Evolutionary conservation across 768 basidiomycete species (phyloP), one percentile per base, ranked within the genome.

Genomic region (Nevesoporus exiguus): DNA sequence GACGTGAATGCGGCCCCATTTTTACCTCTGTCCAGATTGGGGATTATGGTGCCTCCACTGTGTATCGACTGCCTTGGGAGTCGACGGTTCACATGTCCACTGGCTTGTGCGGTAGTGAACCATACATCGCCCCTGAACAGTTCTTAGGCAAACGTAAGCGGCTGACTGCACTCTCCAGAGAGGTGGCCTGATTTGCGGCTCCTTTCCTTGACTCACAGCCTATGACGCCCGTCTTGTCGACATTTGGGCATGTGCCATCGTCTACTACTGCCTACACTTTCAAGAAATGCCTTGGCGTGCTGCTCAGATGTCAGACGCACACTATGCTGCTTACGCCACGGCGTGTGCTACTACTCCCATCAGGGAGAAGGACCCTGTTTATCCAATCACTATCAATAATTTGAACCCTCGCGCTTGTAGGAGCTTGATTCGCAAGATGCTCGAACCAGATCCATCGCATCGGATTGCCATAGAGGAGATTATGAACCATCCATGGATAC

Each of bases 261-360:
- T 99, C 62, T 98, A 96, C 74, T 99, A 99, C 77, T 99, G 96
- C 77, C 81, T 98, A 64, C 93, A 93, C 72, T 97, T 97, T 78
- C 90, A 93, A 69, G 96, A 99, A 70, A 82, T 99, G 48, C 96
- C 96, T 2, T 99, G 97, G 96, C 89, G 95, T 54, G 91, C 88
- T 3, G 96, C 96, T 31, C 95, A 98, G 67, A 73, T 76, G 17
- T 75, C 83, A 9, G 96, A 99, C 67, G 71, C 79, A 9, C 80
- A 96, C 10, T 99, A 93, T 71, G 77, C 85, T 0, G 76, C 88
- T 3, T 99, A 98, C 68, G 80, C 74, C 30, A 51, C 65, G 3
- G 71, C 73, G 3, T 82, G 79, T 59, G 46, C 57, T 15, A 45
- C 57, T 15, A 50, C 36, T 30, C 66, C 65, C n/a, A 14, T 61